Base-by-base conservation (phyloP, 441 rosid genomes). In the Lepidium campestre region DNA sequence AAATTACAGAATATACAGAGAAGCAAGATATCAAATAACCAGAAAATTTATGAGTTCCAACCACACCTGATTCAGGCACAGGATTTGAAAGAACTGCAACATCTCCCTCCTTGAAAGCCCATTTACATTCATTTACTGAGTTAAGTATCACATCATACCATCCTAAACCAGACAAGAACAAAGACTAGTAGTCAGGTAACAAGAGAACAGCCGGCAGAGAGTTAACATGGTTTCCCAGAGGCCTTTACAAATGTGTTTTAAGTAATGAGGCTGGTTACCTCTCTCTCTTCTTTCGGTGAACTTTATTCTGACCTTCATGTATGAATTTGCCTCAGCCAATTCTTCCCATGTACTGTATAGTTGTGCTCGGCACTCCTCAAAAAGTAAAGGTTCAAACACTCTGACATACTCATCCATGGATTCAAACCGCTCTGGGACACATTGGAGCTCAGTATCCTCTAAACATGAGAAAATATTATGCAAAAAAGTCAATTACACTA, bases 351-450 rank as follows among this genome's bases (percentile, higher is more conserved):
- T 76, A 79, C 96, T 84, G 74, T 91, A 84, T 68, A 94, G 90
- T 65, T 94, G 98, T 34, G 99, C 99, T 47, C 99, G 96, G 61
- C 99, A 94, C 72, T 94, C 99, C 80, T 94, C 99, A 73, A 94
- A 94, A 75, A 94, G 97, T 76, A 94, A 68, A 65, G 99, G 99
- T 76, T 94, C 99, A 82, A 94, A 94, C 35, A 94, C 98, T 80
- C 85, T 83, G 12, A 88, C 88, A 76, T 94, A 94, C 32, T 91
- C 98, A 64, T 91, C 99, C 50, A 79, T 80, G 55, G 94, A 94
- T 71, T 90, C 99, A 81, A 94, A 94, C 61, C 68, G 82, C 57
- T 94, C 96, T 17, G 99, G 99, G 71, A 94, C 98, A 62, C 86
- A 79, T 55, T 84, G 96, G 62, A 94, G 94, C 31, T 91, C 98